Base-by-base conservation (phyloP, 139 green algal species). In the Chlorella sp. region DNA sequence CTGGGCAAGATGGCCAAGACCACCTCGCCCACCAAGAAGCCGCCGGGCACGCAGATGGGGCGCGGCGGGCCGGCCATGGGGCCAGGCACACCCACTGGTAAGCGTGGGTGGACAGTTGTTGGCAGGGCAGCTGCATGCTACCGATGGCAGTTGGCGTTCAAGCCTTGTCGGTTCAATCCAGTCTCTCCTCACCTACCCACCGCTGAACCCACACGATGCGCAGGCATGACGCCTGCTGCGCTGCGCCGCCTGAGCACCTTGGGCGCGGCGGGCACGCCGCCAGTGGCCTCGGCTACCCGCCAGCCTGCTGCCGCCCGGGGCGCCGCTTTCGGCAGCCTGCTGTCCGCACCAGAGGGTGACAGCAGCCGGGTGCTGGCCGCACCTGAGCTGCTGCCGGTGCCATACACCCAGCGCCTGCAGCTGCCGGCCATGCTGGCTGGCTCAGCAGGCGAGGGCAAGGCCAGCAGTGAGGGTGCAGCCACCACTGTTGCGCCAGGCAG, bases 361-460 rank as follows among this genome's bases (percentile, higher is more conserved):
- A 64, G 32, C 62, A 83, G 78, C 70, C 34, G 81, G 38, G 70
- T 67, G 51, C 32, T 71, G 28, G 67, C 69, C 1, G 26, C 73
- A 51, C 72, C 63, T 4, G 79, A 85, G 81, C 81, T 85, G 73
- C 78, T 89, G 83, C 83, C 82, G 34, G 65, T 87, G 63, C 88
- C 92, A 5, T 94, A 94, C 88, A 82, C 86, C 21, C 90, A 92
- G 71, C 86, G 91, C 6, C 78, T 94, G 82, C 78, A 85, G 34
- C 36, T 90, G 26, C 28, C 60, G 12, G 38, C 39, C 1, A 32
- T 2, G 13, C 55, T 57, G 26, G 9, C 18, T 4, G 30, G 56
- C 32, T 30, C 44, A 12, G 44, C 44, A 6, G 73, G 28, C 38
- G 73, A 34, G 38, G 73, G n/a, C 4, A 4, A 39, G 44, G 55